Evolutionary conservation across 192 early-diverging fungal genomes (phyloP).

Genomic region (Podila clonocystis): DNA sequence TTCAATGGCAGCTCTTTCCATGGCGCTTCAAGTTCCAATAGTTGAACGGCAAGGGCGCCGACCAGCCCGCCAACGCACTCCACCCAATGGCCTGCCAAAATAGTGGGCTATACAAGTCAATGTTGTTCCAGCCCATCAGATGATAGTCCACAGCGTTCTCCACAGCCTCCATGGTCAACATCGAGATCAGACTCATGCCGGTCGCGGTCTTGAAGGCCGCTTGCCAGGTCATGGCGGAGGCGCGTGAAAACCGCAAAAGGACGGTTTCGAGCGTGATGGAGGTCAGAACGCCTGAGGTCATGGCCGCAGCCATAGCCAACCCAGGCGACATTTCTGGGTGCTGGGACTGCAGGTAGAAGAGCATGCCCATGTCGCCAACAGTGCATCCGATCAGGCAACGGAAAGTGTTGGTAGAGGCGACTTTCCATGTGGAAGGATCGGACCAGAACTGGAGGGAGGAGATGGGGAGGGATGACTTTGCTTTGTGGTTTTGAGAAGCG

Average conservation of each 20-base stretch:
- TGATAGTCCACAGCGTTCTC: constrained; percentile 66
- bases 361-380: constrained; percentile 58
- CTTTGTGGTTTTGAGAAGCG: background rate
- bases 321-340: constrained; percentile 54
- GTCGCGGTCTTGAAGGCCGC: constrained; percentile 62
- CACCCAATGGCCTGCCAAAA: constrained; percentile 57
- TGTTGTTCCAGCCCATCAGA: constrained; percentile 59
- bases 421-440: constrained; percentile 51
- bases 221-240: constrained; percentile 27
- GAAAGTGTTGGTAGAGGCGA: constrained; percentile 58
- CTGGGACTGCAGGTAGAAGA: constrained; percentile 61
- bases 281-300: constrained; percentile 59
- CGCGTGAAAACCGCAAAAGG: constrained; percentile 37
- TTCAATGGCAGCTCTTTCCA: constrained; percentile 64
- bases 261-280: constrained; percentile 62
- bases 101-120: constrained; percentile 48
- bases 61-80: constrained; percentile 55
- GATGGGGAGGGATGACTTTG: constrained; percentile 9
- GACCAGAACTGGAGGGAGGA: constrained; percentile 49
- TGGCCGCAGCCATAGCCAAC: constrained; percentile 52
- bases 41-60: constrained; percentile 65
- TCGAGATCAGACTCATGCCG: constrained; percentile 66
- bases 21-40: constrained; percentile 61
- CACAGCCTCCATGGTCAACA: constrained; percentile 64
- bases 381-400: constrained; percentile 67